Percentiles rank a stretch among this genome's conserved stretches.
Evolutionary conservation across 1,284 basidiomycete genomes (phyloP).

Genomic region (Lignosus rhinocerotis): DNA sequence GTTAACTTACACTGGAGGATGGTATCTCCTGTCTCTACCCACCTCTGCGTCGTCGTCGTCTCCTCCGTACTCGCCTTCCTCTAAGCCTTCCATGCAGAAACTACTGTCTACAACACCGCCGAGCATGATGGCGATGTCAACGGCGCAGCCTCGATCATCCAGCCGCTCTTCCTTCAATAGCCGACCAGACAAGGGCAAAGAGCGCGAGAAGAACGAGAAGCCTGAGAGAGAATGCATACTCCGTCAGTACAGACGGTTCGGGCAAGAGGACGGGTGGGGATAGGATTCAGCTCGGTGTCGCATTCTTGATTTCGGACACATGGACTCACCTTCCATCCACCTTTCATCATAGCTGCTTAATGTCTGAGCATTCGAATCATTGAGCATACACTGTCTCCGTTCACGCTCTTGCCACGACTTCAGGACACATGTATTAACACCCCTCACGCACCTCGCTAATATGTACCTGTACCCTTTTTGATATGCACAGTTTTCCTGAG

Average conservation of each 20-base stretch:
- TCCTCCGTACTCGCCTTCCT: constrained; percentile 26
- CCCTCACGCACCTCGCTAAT: constrained; percentile 11
- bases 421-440: constrained; percentile 20
- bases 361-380: constrained; percentile 18
- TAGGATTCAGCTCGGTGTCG: constrained; percentile 31
- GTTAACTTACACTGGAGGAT: constrained; percentile 87
- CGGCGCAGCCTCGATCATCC: constrained; percentile 46
- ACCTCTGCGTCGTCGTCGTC: constrained; percentile 33
- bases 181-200: constrained; percentile 61
- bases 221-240: constrained; percentile 66
- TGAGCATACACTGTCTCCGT: constrained; percentile 6
- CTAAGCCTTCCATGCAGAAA: constrained; percentile 21
- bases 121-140: constrained; percentile 36
- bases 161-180: constrained; percentile 53
- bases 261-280: constrained; percentile 85
- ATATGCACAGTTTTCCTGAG: background rate
- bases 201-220: constrained; percentile 58
- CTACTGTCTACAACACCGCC: constrained; percentile 43
- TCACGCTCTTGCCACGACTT: constrained; percentile 14
- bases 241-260: constrained; percentile 76
- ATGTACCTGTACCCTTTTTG: constrained; percentile 18
- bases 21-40: constrained; percentile 86
- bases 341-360: background rate
- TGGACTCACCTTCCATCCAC: background rate
- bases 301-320: constrained; percentile 7